A percentile compares a stretch with the other conserved stretches of the same genome.
Evolutionary conservation across 1,139 yeast genomes (phyloP).

Genomic region (Tardiomyces digboiensis): DNA sequence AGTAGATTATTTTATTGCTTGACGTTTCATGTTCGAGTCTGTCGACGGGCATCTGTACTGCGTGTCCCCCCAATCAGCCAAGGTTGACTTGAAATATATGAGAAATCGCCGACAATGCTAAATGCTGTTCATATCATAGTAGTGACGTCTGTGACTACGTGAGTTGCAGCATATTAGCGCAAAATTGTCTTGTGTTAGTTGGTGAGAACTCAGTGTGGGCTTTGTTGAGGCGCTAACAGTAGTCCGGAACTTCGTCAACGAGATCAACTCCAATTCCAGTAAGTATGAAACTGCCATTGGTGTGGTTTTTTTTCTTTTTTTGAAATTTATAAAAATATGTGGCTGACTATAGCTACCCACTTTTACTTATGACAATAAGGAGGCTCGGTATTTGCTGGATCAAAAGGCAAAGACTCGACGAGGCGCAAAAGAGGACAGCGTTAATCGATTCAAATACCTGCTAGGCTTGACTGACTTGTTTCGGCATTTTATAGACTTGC

Average conservation of each 20-base stretch:
- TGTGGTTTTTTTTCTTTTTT: neutral
- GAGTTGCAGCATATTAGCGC: no score
- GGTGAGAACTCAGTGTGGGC: no score
- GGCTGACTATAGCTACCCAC: neutral
- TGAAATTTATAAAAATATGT: no score
- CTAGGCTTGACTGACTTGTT: slow-evolving; percentile 79
- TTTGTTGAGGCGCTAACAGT: neutral
- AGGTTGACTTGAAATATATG: no score
- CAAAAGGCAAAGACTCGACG: neutral
- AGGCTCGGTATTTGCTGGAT: neutral
- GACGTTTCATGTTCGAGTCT: no score
- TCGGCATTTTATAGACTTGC: slow-evolving; percentile 77
- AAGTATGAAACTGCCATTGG: neutral
- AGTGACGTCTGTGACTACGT: no score
- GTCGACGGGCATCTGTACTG: no score
- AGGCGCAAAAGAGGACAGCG: slow-evolving; percentile 45
- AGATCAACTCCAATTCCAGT: neutral
- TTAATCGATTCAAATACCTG: slow-evolving; percentile 71
- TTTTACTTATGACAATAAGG: neutral
- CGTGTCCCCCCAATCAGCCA: no score
- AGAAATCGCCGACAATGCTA: no score
- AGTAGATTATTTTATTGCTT: no score
- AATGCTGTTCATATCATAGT: no score
- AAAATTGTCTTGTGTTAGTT: no score
- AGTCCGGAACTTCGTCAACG: neutral